Base-by-base conservation (phyloP, 805 yeast genomes). In the Yamadazyma nakazawae region DNA sequence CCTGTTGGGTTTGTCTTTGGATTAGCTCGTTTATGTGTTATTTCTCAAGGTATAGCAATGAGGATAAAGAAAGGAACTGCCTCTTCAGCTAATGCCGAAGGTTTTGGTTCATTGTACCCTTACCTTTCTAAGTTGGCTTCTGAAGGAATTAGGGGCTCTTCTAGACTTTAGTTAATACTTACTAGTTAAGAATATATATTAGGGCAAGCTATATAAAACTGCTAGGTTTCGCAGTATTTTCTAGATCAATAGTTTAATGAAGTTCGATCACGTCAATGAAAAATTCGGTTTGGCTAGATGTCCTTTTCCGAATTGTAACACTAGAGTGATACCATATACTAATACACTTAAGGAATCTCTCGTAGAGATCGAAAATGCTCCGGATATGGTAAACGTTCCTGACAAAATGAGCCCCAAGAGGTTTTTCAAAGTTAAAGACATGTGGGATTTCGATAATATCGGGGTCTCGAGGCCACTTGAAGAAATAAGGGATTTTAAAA, bases 401-500 rank as follows among this genome's bases (percentile, higher is more conserved):
- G 17, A 45, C 9, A 28, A 37, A 17, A 5, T 19, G 6, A 11
- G 12, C 8, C 14, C 17, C 10, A 28, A 30, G 11, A 26, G 48
- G 18, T 82, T 80, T 56, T 68, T 73, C 37, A 56, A 67, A 25
- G 66, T 84, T 1, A 56, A 64, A 2, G 88, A 84, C 55, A 80
- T 82, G 44, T 86, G 94, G 94, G 86, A 80, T 52, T 86, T 86
- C 55, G 91, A 86, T 52, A 86, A 86, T 56, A 78, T 86, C 39
- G 91, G 89, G 1, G 92, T 86, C 2, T 84, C 90, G 1, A 74
- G 74, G 47, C 67, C 73, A 1, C 42, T 70, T 1, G 58, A 57
- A 8, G 58, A 54, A 35, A 60, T 60, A 40, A 51, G 56, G 5
- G 64, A 62, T 17, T 46, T 59, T 12, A 48, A 55, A 8, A 45